A percentile compares a stretch with the other conserved stretches of the same genome.
phyloP scores from a whole-genome alignment of 1,284 basidiomycete genomes.

The Papiliotrema flavescens region DNA sequence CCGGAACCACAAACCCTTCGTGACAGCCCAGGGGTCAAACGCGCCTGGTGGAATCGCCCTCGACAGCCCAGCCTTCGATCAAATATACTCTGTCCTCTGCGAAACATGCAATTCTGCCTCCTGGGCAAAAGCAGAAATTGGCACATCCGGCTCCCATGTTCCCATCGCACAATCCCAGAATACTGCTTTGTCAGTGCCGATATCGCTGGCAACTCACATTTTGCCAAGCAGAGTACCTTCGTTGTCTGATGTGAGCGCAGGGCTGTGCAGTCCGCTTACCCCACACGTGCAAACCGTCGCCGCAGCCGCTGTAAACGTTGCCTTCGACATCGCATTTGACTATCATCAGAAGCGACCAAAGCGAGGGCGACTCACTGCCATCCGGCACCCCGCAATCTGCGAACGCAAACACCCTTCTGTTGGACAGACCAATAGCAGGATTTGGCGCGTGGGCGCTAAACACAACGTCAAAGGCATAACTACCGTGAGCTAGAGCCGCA shows the following conservation, averaged over 20 bases:
- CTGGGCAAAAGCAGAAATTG: constrained; percentile 30
- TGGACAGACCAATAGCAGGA: constrained; percentile 10
- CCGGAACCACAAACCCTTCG: no score
- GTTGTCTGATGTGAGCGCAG: not conserved
- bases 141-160: constrained; percentile 18
- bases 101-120: constrained; percentile 22
- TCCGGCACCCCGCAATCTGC: constrained; percentile 29
- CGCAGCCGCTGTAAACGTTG: constrained; percentile 28
- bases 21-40: no score
- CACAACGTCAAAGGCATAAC: constrained; percentile 33
- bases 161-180: constrained; percentile 7
- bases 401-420: constrained; percentile 35
- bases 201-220: constrained; percentile 14
- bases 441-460: no score
- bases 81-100: constrained; percentile 22
- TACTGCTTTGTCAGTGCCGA: not conserved
- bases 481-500: constrained; percentile 7
- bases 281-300: constrained; percentile 28
- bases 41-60: not conserved
- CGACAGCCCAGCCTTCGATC: constrained; percentile 12
- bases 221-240: constrained; percentile 20
- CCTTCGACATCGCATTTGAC: constrained; percentile 23
- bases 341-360: not conserved
- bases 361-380: constrained; percentile 18
- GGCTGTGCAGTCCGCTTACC: constrained; percentile 3